phyloP scores from a whole-genome alignment of 805 yeast species.

The Candida hispaniensis region DNA sequence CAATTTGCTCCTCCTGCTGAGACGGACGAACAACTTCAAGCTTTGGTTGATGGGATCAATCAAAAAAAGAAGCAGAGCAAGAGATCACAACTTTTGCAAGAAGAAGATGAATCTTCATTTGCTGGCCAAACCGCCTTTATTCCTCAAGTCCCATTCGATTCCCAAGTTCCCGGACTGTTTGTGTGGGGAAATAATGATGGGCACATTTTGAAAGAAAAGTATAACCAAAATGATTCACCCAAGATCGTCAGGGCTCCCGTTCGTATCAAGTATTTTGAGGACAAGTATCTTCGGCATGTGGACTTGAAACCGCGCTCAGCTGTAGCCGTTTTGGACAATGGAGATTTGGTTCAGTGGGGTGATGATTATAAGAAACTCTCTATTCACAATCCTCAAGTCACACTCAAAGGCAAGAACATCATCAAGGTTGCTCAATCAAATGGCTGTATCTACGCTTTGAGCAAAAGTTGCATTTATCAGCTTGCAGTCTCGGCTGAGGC shows the following conservation, averaged over 20 bases:
- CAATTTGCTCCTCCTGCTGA: conserved; percentile 6
- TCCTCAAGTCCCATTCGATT: conserved; percentile 16
- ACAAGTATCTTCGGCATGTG: conserved; percentile 46
- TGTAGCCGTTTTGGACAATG: conserved; percentile 53
- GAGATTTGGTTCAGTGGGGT: conserved; percentile 71
- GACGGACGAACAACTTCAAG: conserved; percentile 3
- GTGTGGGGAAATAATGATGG: conserved; percentile 49
- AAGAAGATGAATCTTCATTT: conserved; percentile 1
- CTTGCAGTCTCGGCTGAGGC: conserved; percentile 11
- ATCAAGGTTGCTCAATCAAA: conserved; percentile 42
- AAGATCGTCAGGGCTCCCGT: conserved; percentile 42
- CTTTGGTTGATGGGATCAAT: conserved; percentile 1
- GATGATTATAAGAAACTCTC: conserved; percentile 29
- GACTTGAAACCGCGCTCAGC: conserved; percentile 37
- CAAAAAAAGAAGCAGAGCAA: conserved; percentile 5
- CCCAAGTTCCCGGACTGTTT: conserved; percentile 47
- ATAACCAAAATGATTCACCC: conserved; percentile 19
- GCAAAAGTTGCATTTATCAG: conserved; percentile 30
- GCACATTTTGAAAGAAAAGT: conserved; percentile 28
- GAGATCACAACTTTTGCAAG: conserved; percentile 2
- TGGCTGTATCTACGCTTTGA: conserved; percentile 34
- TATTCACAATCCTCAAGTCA: conserved; percentile 26
- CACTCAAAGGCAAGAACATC: conserved; percentile 41
- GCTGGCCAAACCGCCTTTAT: neutral
- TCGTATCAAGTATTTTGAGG: conserved; percentile 55